Evolutionary conservation across 1,139 yeast species (phyloP), one percentile per base, ranked within the genome.

Genomic region (Taphrina wiesneri): DNA sequence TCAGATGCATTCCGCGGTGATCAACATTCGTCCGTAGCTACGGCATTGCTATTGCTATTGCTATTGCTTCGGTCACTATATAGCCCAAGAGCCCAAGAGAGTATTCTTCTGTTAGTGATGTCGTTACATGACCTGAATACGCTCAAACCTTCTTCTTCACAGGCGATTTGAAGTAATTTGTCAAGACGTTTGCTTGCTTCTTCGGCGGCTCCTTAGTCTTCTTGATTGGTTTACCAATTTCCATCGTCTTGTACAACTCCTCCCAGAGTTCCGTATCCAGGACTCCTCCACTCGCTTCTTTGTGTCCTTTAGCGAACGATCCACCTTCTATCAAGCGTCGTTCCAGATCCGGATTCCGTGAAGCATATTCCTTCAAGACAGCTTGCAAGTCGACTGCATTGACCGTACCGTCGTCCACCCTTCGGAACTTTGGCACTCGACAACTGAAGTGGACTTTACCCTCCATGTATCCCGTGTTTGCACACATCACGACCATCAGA

Each of bases 201-300:
- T 32, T 52, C 21, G 56, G 56, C 28, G 30, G 17, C 32, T 36
- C 57, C 28, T 47, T 46, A 11, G 64, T n/a, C 51, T 47, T 52
- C 34, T 45, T 53, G 52, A 53, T 32, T 7, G 60, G 60, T 25
- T 62, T 53, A n/a, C 65, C 65, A 23, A 62, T 45, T 19, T 53
- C 60, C 65, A 62, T 53, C 13, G 60, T 45, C 26, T 21, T 39
- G 26, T 62, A 53, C 39, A 62, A 13, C 28, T 51, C 51, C n/a
- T 62, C 65, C 65, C 65, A 62, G 7, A 53, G 13, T 0, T 21
- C 54, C 9, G 43, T 30, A 9, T 45, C 60, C 19, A 62, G 53
- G 9, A 53, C 60, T 15, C 65, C 65, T 19, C 65, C 65, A 25
- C 54, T 53, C n/a, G 65, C 65, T 32, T 54, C 60, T 9, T 56